These are phyloP conservation scores for Tothia fuscella DNA, from an alignment of 2,329 filamentous ascomycete species.

Conservation along the genomic window DNA sequence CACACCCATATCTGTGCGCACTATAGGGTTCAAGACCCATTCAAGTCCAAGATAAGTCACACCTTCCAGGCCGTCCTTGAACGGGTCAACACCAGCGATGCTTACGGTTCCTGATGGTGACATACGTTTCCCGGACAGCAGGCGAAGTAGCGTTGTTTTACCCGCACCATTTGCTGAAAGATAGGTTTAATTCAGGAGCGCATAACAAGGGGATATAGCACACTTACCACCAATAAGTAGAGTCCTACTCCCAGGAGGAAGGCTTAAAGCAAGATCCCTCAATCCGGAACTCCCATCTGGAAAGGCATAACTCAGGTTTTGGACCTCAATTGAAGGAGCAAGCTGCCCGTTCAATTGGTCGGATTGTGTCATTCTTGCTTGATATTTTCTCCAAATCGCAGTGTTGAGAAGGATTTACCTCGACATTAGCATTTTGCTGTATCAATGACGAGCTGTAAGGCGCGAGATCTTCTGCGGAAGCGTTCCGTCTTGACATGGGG, in stretches of 20 bases:
- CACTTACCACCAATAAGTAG: constrained; percentile 70
- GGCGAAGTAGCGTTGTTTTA: constrained; percentile 90
- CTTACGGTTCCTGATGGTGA: constrained; percentile 63
- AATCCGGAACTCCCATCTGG: constrained; percentile 75
- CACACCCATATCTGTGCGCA: constrained; percentile 89
- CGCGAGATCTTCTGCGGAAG: too few relatives aligned
- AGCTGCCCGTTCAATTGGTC: constrained; percentile 15
- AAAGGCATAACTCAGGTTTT: constrained; percentile 75
- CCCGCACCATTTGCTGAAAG: constrained; percentile 75
- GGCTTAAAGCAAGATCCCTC: constrained; percentile 56
- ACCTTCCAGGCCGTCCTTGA: constrained; percentile 78
- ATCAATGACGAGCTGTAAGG: too few relatives aligned
- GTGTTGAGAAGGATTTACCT: too few relatives aligned
- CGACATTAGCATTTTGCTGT: too few relatives aligned
- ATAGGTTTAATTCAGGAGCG: constrained; percentile 13
- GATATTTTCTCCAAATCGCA: too few relatives aligned
- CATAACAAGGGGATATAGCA: constrained; percentile 5
- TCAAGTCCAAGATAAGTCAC: constrained; percentile 95
- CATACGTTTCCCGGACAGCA: constrained; percentile 89
- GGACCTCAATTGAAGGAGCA: constrained; percentile 57
- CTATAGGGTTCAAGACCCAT: constrained; percentile 96
- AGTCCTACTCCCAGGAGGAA: constrained; percentile 75
- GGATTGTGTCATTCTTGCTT: too few relatives aligned
- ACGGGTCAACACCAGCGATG: constrained; percentile 79
- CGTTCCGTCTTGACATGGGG: too few relatives aligned